Evolutionary conservation across 495 filamentous ascomycete genomes (phyloP), one percentile per base, ranked within the genome.

Genomic region (Neurospora sp.): DNA sequence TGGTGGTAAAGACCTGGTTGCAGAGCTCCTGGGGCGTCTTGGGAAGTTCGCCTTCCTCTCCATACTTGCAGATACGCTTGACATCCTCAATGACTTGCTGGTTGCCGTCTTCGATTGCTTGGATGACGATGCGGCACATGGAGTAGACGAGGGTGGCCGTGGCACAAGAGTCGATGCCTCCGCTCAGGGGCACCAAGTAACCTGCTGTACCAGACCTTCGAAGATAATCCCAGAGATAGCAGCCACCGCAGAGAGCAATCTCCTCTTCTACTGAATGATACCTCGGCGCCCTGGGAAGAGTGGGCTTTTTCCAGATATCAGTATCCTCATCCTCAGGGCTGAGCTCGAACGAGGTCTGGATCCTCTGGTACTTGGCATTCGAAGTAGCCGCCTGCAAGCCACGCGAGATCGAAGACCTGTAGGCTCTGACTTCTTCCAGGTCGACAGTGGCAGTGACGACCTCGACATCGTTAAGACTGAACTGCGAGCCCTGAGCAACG

Each of bases 221-320:
- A 1, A 96, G 87, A 74, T 96, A 97, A 76, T 97, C 92, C 93
- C 93, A 97, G 0, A 97, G 82, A 84, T 89, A 97, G 78, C 89
- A 91, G 1, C 89, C 92, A 1, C 89, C 86, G 0, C 88, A 87
- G 0, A 94, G 83, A 0, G 90, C 89, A 75, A 95, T 92, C 74
- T 96, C 92, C 76, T 94, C 91, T 77, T 94, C 91, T 0, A 90
- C 89, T 0, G 81, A 77, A 79, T 93, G 90, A 70, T 87, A 88
- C 5, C 85, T 81, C 2, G 83, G 82, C 71, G 79, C 74, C 5
- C 79, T 78, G 0, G 79, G 76, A 14, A 76, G 76, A 0, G 82
- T 83, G 1, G 84, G 84, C 0, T 73, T 69, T 37, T 70, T 74
- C 18, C 42, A 35, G 1, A 81, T 62, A 38, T 83, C 80, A 37